Base-by-base conservation (phyloP, 768 basidiomycete genomes). In the Lanmaoa rubissima region DNA sequence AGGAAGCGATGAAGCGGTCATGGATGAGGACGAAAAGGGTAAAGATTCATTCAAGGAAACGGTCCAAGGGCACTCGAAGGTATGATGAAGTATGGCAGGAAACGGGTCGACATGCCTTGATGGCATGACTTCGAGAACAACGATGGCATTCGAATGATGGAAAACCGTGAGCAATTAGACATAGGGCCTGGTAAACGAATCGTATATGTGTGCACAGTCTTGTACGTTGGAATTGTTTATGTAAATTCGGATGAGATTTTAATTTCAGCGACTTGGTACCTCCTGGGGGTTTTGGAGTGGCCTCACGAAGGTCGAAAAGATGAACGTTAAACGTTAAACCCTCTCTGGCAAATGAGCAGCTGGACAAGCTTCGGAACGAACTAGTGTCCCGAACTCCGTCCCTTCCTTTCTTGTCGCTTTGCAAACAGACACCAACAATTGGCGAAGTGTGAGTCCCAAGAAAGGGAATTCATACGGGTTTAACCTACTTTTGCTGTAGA, bases 1-100 rank as follows among this genome's bases (percentile, higher is more conserved):
- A 1, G 82, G 82, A 32, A 78, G 70, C 24, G 75, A 77, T 35
- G 85, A 83, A 34, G 76, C 76, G 24, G 68, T 69, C 3, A 58
- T 74, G 19, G 69, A 73, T 3, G 65, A 66, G 0, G 62, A 60
- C 3, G 67, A 60, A 36, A 62, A 54, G 12, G 53, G 36, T 4
- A 35, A 5, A 0, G 44, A 38, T 3, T 66, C 62, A 13, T 45
- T 62, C 32, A 44, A 34, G 31, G 62, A 70, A 36, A 1, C 41
- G 19, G 49, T 44, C 5, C 44, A 48, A 0, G 53, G 34, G 9
- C 26, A 13, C 31, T 53, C 42, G 8, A 46, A 32, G 3, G 65
- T 17, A 7, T 64, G 57, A 68, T 1, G 26, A 21, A 28, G 26
- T 14, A 34, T 14, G 47, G 7, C 31, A 7, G 19, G 3, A 21